Conservation (phyloP, 345 rosid genomes). For the Eucalyptus curtisii region DNA sequence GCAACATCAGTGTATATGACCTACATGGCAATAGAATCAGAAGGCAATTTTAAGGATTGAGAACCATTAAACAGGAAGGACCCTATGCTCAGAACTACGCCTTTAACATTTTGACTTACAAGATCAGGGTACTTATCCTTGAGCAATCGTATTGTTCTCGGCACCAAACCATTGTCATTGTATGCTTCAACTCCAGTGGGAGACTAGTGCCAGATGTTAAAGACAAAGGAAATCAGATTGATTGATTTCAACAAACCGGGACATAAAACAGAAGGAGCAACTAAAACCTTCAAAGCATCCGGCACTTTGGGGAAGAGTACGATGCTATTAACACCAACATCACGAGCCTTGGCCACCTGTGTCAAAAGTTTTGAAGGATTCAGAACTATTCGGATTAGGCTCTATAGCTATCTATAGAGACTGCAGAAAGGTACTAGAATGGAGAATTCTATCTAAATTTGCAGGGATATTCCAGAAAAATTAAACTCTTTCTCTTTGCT, state of each 20-base stretch:
- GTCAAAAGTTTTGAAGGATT: neutral
- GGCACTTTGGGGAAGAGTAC: slow-evolving; percentile 96
- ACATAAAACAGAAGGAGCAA: neutral
- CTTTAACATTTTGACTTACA: slow-evolving; percentile 25
- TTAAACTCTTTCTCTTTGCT: neutral
- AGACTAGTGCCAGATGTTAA: slow-evolving; percentile 10
- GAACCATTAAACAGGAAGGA: neutral
- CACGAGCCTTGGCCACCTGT: slow-evolving; percentile 88
- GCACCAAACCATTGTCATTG: slow-evolving; percentile 85
- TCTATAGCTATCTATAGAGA: neutral
- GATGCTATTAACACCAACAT: slow-evolving; percentile 83
- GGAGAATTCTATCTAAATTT: neutral
- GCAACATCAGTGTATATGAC: slow-evolving; percentile 89
- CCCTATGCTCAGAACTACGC: neutral
- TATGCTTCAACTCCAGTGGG: slow-evolving; percentile 91
- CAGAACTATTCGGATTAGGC: neutral
- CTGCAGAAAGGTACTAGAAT: neutral
- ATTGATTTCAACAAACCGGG: neutral
- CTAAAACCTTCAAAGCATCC: slow-evolving; percentile 74
- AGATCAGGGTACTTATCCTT: slow-evolving; percentile 80
- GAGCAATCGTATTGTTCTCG: slow-evolving; percentile 64
- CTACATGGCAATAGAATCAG: slow-evolving; percentile 14
- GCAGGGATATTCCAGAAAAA: neutral
- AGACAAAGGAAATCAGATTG: neutral
- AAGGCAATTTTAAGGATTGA: neutral